Conservation (phyloP, 108 stramenopile species). For the Conticribra weissflogii region DNA sequence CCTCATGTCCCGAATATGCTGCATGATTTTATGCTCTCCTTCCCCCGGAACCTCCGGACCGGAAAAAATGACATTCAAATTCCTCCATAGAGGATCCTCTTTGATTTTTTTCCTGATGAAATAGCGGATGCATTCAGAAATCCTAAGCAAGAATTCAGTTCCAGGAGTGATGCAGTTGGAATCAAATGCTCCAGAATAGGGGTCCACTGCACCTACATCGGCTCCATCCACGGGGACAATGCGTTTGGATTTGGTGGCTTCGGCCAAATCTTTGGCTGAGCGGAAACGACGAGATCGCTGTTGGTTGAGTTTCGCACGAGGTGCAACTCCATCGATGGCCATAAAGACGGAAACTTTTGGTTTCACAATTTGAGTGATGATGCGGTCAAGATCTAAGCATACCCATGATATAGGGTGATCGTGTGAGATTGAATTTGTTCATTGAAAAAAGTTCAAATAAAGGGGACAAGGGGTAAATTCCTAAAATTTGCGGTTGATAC, state of each 20-base stretch:
- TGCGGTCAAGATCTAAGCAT: constrained; percentile 79
- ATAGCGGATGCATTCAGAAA: constrained; percentile 88
- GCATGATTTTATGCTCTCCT: constrained; percentile 99
- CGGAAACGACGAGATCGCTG: constrained; percentile 97
- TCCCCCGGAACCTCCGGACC: constrained; percentile 99
- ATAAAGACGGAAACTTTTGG: constrained; percentile 95
- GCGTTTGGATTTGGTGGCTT: constrained; percentile 69
- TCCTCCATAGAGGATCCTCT: constrained; percentile 94
- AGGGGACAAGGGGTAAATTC: constrained; percentile 2
- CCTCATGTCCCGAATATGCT: constrained; percentile 93
- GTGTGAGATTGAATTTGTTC: too few relatives aligned
- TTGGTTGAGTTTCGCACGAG: constrained; percentile 99
- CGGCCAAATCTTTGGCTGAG: constrained; percentile 91
- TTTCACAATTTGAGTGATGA: constrained; percentile 95
- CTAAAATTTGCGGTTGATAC: not conserved
- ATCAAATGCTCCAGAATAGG: constrained; percentile 84
- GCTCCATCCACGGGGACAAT: constrained; percentile 46
- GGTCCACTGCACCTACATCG: constrained; percentile 26
- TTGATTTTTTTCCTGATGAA: constrained; percentile 95
- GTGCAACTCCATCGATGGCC: constrained; percentile 94
- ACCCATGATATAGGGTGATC: too few relatives aligned
- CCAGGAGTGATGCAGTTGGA: constrained; percentile 99
- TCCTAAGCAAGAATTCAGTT: constrained; percentile 95
- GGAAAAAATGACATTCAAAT: constrained; percentile 92
- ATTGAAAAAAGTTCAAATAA: too few relatives aligned